A percentile compares a stretch with the other conserved stretches of the same genome.
Conservation (phyloP, 2,329 filamentous ascomycete genomes). For the Phyllosticta capitalensis region DNA sequence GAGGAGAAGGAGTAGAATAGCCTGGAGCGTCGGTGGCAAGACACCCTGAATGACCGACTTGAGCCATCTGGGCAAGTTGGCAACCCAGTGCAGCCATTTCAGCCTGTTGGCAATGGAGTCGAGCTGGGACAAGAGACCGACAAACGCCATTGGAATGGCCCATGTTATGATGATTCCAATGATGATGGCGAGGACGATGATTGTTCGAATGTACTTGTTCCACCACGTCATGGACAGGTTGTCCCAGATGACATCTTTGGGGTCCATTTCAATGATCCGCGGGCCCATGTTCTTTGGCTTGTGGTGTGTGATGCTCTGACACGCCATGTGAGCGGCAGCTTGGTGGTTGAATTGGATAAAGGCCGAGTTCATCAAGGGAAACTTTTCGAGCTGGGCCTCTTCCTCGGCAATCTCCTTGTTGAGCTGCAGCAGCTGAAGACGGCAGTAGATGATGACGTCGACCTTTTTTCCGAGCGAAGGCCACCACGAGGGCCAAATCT, state of each 20-base stretch:
- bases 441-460: conserved; percentile 87
- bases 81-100: conserved; percentile 62
- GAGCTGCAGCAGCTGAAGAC: conserved; percentile 72
- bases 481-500: conserved; percentile 49
- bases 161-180: conserved; percentile 74
- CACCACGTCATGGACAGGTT: conserved; percentile 97
- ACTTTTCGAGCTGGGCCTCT: conserved; percentile 75
- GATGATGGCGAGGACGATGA: conserved; percentile 55
- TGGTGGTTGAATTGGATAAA: conserved; percentile 99
- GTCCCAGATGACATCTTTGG: conserved; percentile 88
- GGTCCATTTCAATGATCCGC: conserved; percentile 84
- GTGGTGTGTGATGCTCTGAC: conserved; percentile 83
- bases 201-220: conserved; percentile 69
- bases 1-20: conserved; percentile 68
- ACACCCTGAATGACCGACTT: conserved; percentile 73
- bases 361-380: conserved; percentile 87
- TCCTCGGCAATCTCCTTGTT: conserved; percentile 90
- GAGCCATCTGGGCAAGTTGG: conserved; percentile 49
- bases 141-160: conserved; percentile 85
- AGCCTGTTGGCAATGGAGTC: conserved; percentile 56
- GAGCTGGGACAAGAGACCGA: conserved; percentile 71
- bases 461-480: conserved; percentile 79
- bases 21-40: conserved; percentile 67
- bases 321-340: conserved; percentile 95
- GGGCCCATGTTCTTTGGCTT: conserved; percentile 89